phyloP scores from a whole-genome alignment of 176 grass and related monocot genomes.

The Miscanthus lutarioriparius region DNA sequence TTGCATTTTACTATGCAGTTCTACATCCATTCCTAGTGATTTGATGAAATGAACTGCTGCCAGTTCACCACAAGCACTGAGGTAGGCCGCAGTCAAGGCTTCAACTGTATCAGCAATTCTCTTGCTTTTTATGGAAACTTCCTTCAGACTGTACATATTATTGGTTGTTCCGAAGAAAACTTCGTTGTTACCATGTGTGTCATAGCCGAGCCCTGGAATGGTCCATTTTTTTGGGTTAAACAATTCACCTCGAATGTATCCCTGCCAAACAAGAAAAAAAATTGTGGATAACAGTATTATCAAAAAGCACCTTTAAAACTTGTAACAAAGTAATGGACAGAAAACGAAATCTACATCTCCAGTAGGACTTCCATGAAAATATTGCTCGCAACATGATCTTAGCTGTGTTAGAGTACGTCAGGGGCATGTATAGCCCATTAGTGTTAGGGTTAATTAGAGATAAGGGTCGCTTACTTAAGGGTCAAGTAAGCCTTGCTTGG shows the following conservation, averaged over 20 bases:
- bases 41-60: constrained; percentile 63
- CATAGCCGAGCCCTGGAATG: constrained; percentile 56
- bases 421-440: no score
- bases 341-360: neutral
- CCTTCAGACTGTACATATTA: constrained; percentile 43
- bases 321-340: neutral
- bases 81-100: constrained; percentile 64
- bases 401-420: no score
- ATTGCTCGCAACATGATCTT: neutral
- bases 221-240: constrained; percentile 61
- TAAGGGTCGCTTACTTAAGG: no score
- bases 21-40: constrained; percentile 60
- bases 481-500: no score
- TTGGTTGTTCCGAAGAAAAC: constrained; percentile 5
- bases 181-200: constrained; percentile 15
- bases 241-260: constrained; percentile 55
- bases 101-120: constrained; percentile 71
- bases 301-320: neutral
- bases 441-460: no score
- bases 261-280: constrained; percentile 47
- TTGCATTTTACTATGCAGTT: constrained; percentile 40
- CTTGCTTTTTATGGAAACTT: constrained; percentile 63
- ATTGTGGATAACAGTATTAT: neutral
- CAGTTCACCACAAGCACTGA: constrained; percentile 55
- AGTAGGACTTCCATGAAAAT: neutral